A percentile compares a stretch with the other conserved stretches of the same genome.
These are phyloP conservation scores for Pseudoturritis turrita DNA, from an alignment of 345 rosid species.

Conservation along the genomic window DNA sequence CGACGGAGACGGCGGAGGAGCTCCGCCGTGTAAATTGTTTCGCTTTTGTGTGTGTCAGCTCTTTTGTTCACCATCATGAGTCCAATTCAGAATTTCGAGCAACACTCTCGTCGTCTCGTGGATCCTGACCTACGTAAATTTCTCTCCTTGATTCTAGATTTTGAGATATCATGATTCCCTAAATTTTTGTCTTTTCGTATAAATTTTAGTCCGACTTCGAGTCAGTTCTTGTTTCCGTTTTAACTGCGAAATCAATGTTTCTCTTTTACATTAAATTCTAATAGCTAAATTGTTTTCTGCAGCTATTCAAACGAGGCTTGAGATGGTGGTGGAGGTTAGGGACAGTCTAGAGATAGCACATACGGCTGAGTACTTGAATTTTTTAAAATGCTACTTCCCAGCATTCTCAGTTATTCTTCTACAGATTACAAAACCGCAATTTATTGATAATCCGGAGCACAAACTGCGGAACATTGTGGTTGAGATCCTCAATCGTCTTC, in stretches of 20 bases:
- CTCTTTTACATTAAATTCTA: not conserved
- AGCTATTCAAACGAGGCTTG: slow-evolving; percentile 77
- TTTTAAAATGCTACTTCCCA: slow-evolving; percentile 86
- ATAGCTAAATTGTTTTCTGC: slow-evolving; percentile 23
- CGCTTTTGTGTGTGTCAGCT: slow-evolving; percentile 18
- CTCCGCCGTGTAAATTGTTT: slow-evolving; percentile 4
- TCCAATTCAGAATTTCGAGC: slow-evolving; percentile 97
- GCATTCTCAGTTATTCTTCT: slow-evolving; percentile 79
- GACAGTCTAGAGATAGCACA: slow-evolving; percentile 98
- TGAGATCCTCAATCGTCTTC: slow-evolving; percentile 92
- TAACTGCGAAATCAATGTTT: not conserved
- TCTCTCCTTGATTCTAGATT: not conserved
- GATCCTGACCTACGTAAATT: slow-evolving; percentile 72
- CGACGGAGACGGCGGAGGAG: slow-evolving; percentile 6
- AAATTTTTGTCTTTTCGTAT: not conserved
- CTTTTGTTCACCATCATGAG: slow-evolving; percentile 46
- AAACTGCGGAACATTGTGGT: slow-evolving; percentile 84
- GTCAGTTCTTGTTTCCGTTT: not conserved
- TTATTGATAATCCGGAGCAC: slow-evolving; percentile 81
- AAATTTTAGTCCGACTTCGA: not conserved
- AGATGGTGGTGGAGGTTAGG: slow-evolving; percentile 92
- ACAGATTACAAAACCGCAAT: slow-evolving; percentile 80
- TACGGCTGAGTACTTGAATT: slow-evolving; percentile 93
- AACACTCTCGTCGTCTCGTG: slow-evolving; percentile 76
- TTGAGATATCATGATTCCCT: not conserved